phyloP scores from a whole-genome alignment of 2,329 filamentous ascomycete species.

The Iodosphaeria phyllophila region DNA sequence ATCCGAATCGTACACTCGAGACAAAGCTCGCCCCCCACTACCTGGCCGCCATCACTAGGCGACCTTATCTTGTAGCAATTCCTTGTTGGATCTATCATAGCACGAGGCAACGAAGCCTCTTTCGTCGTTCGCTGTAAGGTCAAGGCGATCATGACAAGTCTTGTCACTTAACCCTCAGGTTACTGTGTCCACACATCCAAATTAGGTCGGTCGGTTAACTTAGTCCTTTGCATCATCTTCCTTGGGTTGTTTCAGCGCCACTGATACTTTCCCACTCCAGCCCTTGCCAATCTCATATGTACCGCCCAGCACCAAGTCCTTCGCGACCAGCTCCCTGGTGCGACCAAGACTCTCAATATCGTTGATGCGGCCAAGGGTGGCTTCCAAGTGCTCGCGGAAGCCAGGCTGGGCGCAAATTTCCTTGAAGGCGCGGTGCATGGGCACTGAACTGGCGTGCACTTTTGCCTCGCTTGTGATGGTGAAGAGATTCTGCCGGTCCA shows the following conservation, averaged over 20 bases:
- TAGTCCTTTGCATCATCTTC: constrained; percentile 13
- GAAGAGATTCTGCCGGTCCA: constrained; percentile 90
- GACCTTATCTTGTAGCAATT: too few relatives aligned
- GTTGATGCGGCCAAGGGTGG: constrained; percentile 67
- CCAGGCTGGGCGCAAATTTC: constrained; percentile 61
- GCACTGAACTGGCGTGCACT: constrained; percentile 83
- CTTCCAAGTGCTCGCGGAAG: constrained; percentile 68
- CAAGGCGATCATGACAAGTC: too few relatives aligned
- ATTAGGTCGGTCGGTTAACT: too few relatives aligned
- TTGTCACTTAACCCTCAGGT: too few relatives aligned
- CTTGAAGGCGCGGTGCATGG: constrained; percentile 85
- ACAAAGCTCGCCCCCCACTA: too few relatives aligned
- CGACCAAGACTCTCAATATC: constrained; percentile 86
- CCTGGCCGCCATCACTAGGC: too few relatives aligned
- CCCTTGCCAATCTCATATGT: constrained; percentile 45
- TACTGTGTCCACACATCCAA: too few relatives aligned
- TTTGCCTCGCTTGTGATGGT: constrained; percentile 76
- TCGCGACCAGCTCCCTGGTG: constrained; percentile 88
- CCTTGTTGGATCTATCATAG: too few relatives aligned
- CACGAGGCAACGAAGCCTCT: too few relatives aligned
- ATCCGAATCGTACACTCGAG: too few relatives aligned
- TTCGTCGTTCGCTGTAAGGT: too few relatives aligned
- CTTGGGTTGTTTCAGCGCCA: constrained; percentile 23
- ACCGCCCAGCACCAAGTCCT: constrained; percentile 75
- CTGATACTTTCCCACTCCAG: constrained; percentile 17